Evolutionary conservation across 2,329 filamentous ascomycete species (phyloP), one percentile per base, ranked within the genome.

Genomic region (Didymella sp.): DNA sequence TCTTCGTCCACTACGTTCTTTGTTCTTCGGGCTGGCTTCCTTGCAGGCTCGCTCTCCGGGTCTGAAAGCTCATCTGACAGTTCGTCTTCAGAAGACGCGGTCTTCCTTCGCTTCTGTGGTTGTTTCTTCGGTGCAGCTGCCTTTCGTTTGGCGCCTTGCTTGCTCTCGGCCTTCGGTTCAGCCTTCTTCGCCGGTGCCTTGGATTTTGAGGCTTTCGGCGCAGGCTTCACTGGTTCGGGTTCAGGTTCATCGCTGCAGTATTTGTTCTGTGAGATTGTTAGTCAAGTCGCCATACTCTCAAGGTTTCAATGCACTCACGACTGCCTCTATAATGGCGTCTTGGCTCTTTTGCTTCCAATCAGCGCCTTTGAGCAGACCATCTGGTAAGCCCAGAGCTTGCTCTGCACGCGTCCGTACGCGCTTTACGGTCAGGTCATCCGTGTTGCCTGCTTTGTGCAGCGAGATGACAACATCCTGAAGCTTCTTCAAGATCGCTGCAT

Each of bases 341-440:
- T 73, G 63, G 80, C 67, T 84, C 79, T 75, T 86, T 79, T 54
- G 79, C 76, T 68, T 87, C 87, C 87, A 89, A 4, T 69, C 66
- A 1, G 66, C 64, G 57, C 81, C 73, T 65, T 84, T 88, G 63
- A 87, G 81, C 65, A 85, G 87, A 2, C 79, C 84, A 6, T 76
- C 74, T 7, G 80, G 76, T 21, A 88, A 73, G 28, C 77, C 79
- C 11, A 88, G 71, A 45, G 79, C 71, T 54, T 80, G 73, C 68
- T 87, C 85, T 4, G 80, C 81, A 22, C 79, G 79, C 27, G 76
- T 67, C 45, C 86, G 82, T 47, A 87, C 81, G 51, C 78, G 78
- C 60, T 85, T 87, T 49, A 87, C 78, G 0, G 85, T 87, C 59
- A 87, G 72, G 47, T 85, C 79, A 6, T 85, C 80, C 28, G 74